phyloP scores from a whole-genome alignment of 495 filamentous ascomycete species.

The Jackrogersella multiformis region DNA sequence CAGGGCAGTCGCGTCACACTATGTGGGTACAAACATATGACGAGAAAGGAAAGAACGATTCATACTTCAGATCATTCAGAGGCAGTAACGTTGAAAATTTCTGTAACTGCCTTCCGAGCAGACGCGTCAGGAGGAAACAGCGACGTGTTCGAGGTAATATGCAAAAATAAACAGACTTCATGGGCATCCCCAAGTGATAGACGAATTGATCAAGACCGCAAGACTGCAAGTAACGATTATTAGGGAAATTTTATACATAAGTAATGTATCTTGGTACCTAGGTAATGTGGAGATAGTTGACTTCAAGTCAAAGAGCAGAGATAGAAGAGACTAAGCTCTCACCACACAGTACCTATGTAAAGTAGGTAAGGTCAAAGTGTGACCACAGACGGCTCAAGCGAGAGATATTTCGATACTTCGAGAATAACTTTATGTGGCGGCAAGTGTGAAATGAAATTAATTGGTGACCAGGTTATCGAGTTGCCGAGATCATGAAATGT shows the following conservation, averaged over 20 bases:
- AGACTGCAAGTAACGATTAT: neutral
- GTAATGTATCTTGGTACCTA: neutral
- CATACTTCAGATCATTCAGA: too few species aligned
- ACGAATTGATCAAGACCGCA: neutral
- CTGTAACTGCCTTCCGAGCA: too few species aligned
- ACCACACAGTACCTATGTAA: slow-evolving; percentile 28
- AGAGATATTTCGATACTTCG: neutral
- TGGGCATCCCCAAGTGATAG: too few species aligned
- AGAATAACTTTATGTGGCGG: neutral
- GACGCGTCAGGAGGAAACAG: too few species aligned
- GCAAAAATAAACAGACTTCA: too few species aligned
- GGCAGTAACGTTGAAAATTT: too few species aligned
- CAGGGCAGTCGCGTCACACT: too few species aligned
- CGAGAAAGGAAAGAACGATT: too few species aligned
- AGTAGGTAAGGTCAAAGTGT: slow-evolving; percentile 20
- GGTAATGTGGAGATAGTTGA: slow-evolving; percentile 9
- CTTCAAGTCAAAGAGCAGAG: slow-evolving; percentile 18
- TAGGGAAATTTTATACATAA: neutral
- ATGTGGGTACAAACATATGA: too few species aligned
- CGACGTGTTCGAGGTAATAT: too few species aligned
- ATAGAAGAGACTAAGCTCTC: slow-evolving; percentile 12
- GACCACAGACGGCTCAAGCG: neutral
- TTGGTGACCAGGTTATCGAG: slow-evolving; percentile 32
- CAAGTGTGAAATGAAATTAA: slow-evolving; percentile 14
- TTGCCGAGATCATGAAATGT: slow-evolving; percentile 33